Conservation (phyloP, 441 rosid genomes). For the Arabidopsis hybrid region DNA sequence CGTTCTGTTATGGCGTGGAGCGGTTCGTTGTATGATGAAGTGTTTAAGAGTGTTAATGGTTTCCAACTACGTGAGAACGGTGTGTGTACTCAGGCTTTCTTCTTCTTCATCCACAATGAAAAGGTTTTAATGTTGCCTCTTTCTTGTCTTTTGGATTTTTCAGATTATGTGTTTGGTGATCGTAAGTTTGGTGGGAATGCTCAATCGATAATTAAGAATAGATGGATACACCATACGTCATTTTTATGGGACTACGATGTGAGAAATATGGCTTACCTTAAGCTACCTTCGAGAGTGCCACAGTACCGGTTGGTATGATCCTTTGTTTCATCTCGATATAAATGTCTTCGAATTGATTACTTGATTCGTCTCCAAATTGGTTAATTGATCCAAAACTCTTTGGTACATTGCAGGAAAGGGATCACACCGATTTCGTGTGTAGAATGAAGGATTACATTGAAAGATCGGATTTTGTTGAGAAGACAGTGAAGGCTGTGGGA, state of each 20-base stretch:
- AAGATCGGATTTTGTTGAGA: slow-evolving; percentile 63
- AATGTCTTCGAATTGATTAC: background rate
- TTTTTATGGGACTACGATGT: slow-evolving; percentile 77
- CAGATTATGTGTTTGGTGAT: slow-evolving; percentile 82
- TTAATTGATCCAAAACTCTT: slow-evolving; percentile 1
- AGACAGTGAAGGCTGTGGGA: slow-evolving; percentile 58
- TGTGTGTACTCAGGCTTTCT: slow-evolving; percentile 36
- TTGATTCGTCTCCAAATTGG: background rate
- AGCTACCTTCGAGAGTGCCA: slow-evolving; percentile 69
- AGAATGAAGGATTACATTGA: slow-evolving; percentile 68
- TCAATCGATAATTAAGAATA: slow-evolving; percentile 72
- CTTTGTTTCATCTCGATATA: slow-evolving; percentile 17
- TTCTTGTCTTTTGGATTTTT: slow-evolving; percentile 22
- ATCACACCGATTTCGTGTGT: slow-evolving; percentile 70
- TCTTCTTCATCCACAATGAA: background rate
- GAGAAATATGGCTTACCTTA: slow-evolving; percentile 81
- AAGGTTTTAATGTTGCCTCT: slow-evolving; percentile 1
- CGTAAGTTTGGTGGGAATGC: slow-evolving; percentile 91
- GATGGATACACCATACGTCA: slow-evolving; percentile 94
- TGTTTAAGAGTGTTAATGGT: slow-evolving; percentile 65
- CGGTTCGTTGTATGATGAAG: slow-evolving; percentile 60
- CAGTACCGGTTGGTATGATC: slow-evolving; percentile 63
- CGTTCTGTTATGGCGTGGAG: slow-evolving; percentile 89
- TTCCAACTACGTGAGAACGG: slow-evolving; percentile 90
- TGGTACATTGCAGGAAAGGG: slow-evolving; percentile 58